phyloP scores from a whole-genome alignment of 192 early-diverging fungal species.

The Spinellus fusiger region DNA sequence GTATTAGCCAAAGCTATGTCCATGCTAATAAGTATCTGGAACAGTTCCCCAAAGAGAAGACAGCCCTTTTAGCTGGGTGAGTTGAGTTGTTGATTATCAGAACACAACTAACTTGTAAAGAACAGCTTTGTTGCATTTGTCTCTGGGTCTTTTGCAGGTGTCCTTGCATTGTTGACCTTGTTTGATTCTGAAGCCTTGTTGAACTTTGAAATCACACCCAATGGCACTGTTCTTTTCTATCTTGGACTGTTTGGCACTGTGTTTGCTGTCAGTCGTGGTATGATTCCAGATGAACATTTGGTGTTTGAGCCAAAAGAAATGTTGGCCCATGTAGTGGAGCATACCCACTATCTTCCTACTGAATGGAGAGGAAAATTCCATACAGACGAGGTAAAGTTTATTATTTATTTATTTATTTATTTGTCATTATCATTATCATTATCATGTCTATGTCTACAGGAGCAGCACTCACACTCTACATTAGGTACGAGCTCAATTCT shows the following conservation, averaged over 20 bases:
- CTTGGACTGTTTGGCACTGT: constrained; percentile 83
- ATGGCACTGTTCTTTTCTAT: constrained; percentile 90
- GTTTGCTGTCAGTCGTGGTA: constrained; percentile 70
- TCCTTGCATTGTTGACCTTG: constrained; percentile 74
- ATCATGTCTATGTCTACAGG: neutral
- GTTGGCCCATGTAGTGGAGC: constrained; percentile 72
- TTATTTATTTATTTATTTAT: neutral
- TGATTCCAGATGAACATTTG: constrained; percentile 76
- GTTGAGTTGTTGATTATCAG: too few relatives aligned
- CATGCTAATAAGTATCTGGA: constrained; percentile 77
- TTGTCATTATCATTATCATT: neutral
- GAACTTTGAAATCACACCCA: constrained; percentile 87
- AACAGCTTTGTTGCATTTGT: constrained; percentile 83
- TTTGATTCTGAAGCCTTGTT: constrained; percentile 84
- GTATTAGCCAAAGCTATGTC: constrained; percentile 69
- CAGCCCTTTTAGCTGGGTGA: constrained; percentile 68
- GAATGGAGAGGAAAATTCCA: constrained; percentile 82
- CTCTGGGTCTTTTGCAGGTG: constrained; percentile 80
- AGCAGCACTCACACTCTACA: neutral
- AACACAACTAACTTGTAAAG: neutral
- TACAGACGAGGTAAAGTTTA: constrained; percentile 58
- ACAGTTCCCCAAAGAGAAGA: constrained; percentile 85
- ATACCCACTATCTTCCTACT: constrained; percentile 86
- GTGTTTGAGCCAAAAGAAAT: constrained; percentile 77
- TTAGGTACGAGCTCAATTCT: constrained; percentile 75